phyloP scores from a whole-genome alignment of 805 yeast genomes.

The Yamadazyma philogaea region DNA sequence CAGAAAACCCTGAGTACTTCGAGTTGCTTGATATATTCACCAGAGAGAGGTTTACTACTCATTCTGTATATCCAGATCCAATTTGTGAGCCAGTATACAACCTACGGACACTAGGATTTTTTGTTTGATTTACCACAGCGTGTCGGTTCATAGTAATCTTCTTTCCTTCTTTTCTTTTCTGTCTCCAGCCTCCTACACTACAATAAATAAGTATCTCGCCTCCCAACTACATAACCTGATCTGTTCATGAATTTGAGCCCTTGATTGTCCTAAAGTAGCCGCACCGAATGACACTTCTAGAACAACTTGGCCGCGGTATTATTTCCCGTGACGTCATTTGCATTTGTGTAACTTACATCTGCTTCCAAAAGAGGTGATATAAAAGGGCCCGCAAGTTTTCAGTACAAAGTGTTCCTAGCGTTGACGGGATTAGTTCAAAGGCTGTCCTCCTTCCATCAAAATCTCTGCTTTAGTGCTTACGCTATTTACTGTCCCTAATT shows the following conservation, averaged over 20 bases:
- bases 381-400: not conserved
- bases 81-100: too few relatives aligned
- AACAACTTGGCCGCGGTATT: not conserved
- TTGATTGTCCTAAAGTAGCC: not conserved
- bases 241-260: not conserved
- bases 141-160: too few relatives aligned
- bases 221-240: too few relatives aligned
- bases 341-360: not conserved
- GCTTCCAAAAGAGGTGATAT: not conserved
- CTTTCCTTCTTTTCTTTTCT: too few relatives aligned
- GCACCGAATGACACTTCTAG: not conserved
- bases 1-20: not conserved
- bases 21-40: too few relatives aligned
- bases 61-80: too few relatives aligned
- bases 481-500: not conserved
- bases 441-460: not conserved
- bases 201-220: too few relatives aligned
- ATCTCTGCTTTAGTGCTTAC: not conserved
- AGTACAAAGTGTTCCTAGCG: not conserved
- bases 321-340: slow-evolving; percentile 2
- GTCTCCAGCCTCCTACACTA: too few relatives aligned
- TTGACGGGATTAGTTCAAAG: not conserved
- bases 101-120: too few relatives aligned
- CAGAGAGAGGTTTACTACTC: too few relatives aligned
- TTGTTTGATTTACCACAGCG: too few relatives aligned